Percentiles rank a stretch among this genome's conserved stretches.
phyloP scores from a whole-genome alignment of 1,284 basidiomycete genomes.

The Leccinum pachyderme region DNA sequence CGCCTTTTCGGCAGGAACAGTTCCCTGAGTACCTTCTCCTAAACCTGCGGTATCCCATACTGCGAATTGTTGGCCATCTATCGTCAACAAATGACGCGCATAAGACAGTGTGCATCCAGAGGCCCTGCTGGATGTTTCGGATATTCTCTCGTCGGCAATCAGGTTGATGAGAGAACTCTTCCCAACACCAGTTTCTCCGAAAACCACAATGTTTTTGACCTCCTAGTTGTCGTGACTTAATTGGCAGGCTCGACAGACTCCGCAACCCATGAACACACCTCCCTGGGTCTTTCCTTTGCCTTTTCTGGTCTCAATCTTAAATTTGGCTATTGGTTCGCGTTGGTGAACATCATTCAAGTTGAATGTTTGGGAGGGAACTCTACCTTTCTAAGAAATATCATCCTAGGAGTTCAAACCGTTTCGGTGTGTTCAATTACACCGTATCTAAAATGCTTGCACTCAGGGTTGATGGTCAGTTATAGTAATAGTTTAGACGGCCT shows the following conservation, averaged over 20 bases:
- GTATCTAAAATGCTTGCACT: neutral
- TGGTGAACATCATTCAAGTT: slow-evolving; percentile 1
- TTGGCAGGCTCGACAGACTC: neutral
- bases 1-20: slow-evolving; percentile 24
- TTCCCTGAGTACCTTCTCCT: slow-evolving; percentile 25
- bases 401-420: slow-evolving; percentile 2
- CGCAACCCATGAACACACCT: slow-evolving; percentile 13
- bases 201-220: slow-evolving; percentile 27
- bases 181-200: slow-evolving; percentile 32
- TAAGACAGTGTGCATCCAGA: slow-evolving; percentile 25
- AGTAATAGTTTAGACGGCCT: slow-evolving; percentile 12
- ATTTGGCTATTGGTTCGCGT: slow-evolving; percentile 12
- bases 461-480: slow-evolving; percentile 1
- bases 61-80: slow-evolving; percentile 15
- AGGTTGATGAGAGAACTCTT: slow-evolving; percentile 33
- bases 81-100: slow-evolving; percentile 12
- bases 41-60: slow-evolving; percentile 32
- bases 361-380: neutral
- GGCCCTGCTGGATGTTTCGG: slow-evolving; percentile 24
- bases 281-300: slow-evolving; percentile 1
- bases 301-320: neutral
- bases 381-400: slow-evolving; percentile 11
- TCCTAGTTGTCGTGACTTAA: slow-evolving; percentile 2
- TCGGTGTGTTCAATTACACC: neutral
- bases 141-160: slow-evolving; percentile 19